Percentiles rank a stretch among this genome's conserved stretches.
These are phyloP conservation scores for Dryas octopetala DNA, from an alignment of 306 rosid species.

Conservation along the genomic window DNA sequence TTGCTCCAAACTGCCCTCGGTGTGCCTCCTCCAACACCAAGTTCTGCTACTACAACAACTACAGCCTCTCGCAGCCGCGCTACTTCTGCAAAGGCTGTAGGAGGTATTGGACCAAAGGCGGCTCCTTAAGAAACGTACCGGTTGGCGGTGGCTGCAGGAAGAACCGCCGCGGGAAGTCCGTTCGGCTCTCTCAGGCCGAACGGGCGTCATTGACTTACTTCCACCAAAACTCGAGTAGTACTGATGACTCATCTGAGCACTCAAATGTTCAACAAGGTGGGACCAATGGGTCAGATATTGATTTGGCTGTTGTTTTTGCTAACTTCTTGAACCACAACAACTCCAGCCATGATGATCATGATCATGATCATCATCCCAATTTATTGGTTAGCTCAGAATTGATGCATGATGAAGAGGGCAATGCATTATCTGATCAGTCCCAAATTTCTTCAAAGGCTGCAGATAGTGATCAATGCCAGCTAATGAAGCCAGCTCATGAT, in stretches of 20 bases:
- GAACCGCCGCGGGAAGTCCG: slow-evolving; percentile 46
- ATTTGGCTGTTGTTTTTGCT: slow-evolving; percentile 75
- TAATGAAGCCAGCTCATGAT: no score
- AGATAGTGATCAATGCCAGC: no score
- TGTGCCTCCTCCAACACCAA: slow-evolving; percentile 90
- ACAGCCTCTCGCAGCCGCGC: slow-evolving; percentile 89
- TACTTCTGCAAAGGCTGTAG: slow-evolving; percentile 85
- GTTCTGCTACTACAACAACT: slow-evolving; percentile 96
- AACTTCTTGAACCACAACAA: slow-evolving; percentile 54
- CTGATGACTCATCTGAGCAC: not conserved
- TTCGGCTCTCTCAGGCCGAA: not conserved
- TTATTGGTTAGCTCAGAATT: slow-evolving; percentile 2
- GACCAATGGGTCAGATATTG: slow-evolving; percentile 47
- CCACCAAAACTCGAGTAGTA: slow-evolving; percentile 2
- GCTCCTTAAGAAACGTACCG: slow-evolving; percentile 80
- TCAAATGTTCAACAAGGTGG: slow-evolving; percentile 15
- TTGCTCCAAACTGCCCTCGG: slow-evolving; percentile 83
- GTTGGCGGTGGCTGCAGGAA: slow-evolving; percentile 81
- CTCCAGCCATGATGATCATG: not conserved
- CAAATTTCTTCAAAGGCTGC: not conserved
- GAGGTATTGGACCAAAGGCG: slow-evolving; percentile 96
- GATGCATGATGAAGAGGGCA: not conserved
- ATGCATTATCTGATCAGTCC: slow-evolving; percentile 1
- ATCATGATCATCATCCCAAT: not conserved
- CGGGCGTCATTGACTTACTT: not conserved